Percentiles rank a stretch among this genome's conserved stretches.
These are phyloP conservation scores for Diutina rugosa DNA, from an alignment of 1,139 yeast species.

Conservation along the genomic window DNA sequence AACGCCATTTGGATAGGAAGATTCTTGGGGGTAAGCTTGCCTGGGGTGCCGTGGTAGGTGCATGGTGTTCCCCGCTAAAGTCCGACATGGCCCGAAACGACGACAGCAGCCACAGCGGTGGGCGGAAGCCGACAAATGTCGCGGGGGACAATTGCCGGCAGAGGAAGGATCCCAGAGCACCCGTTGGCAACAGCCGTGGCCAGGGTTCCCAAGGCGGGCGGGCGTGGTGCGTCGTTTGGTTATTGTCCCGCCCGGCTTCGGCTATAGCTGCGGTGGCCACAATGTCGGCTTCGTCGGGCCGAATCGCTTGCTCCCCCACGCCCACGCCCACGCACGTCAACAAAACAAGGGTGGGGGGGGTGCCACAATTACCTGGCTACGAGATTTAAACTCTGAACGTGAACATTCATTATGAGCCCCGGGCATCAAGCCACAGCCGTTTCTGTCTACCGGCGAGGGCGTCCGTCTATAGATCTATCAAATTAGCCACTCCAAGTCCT, in stretches of 20 bases:
- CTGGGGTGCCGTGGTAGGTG: no score
- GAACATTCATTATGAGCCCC: not conserved
- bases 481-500: conserved; percentile 1
- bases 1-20: no score
- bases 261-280: no score
- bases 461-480: not conserved
- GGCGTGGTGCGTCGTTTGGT: not conserved
- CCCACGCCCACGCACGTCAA: not conserved
- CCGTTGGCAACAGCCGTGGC: not conserved
- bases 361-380: not conserved
- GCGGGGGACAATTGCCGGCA: not conserved
- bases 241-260: no score
- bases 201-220: not conserved
- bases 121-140: not conserved
- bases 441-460: not conserved
- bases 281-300: no score
- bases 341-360: not conserved
- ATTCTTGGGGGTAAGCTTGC: no score
- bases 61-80: not conserved
- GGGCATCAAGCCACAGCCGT: not conserved
- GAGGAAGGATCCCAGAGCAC: not conserved
- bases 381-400: not conserved
- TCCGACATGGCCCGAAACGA: not conserved
- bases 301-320: not conserved
- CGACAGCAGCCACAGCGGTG: not conserved